phyloP scores from a whole-genome alignment of 148 eudicot species.

The Limonium bicolor region DNA sequence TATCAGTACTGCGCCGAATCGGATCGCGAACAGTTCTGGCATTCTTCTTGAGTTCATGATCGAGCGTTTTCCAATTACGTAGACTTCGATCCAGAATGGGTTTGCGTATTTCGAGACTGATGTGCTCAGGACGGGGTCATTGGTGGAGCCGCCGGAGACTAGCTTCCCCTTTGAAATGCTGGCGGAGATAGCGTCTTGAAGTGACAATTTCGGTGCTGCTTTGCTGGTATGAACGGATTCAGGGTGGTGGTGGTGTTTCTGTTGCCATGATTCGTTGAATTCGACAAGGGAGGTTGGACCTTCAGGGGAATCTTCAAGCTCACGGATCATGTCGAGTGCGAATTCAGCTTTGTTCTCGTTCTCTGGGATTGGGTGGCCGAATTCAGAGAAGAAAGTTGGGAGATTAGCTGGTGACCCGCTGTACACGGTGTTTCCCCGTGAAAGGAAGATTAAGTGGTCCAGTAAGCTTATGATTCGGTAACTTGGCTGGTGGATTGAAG shows the following conservation, averaged over 20 bases:
- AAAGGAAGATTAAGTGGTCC: constrained; percentile 28
- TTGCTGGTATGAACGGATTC: constrained; percentile 6
- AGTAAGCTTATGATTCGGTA: constrained; percentile 24
- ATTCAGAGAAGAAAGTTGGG: constrained; percentile 22
- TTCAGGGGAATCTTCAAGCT: constrained; percentile 20
- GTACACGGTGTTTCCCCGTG: constrained; percentile 37
- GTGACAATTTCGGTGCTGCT: neutral
- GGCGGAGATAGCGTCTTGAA: constrained; percentile 31
- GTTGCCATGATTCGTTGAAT: constrained; percentile 30
- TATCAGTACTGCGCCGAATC: constrained; percentile 48
- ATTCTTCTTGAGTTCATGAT: constrained; percentile 41
- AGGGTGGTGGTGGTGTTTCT: neutral
- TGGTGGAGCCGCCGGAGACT: constrained; percentile 23
- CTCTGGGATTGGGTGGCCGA: constrained; percentile 33
- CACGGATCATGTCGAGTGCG: constrained; percentile 35
- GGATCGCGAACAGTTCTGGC: constrained; percentile 59
- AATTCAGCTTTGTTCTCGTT: constrained; percentile 33
- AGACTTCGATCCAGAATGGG: constrained; percentile 59
- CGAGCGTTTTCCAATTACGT: constrained; percentile 53
- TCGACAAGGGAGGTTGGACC: constrained; percentile 22
- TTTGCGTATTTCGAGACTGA: constrained; percentile 53
- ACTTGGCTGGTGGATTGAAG: constrained; percentile 53
- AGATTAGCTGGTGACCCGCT: constrained; percentile 21
- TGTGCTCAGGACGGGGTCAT: constrained; percentile 18
- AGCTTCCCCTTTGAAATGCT: constrained; percentile 42